Percentiles rank a stretch among this genome's conserved stretches.
Evolutionary conservation across 306 rosid species (phyloP).

Genomic region (Morella rubra): DNA sequence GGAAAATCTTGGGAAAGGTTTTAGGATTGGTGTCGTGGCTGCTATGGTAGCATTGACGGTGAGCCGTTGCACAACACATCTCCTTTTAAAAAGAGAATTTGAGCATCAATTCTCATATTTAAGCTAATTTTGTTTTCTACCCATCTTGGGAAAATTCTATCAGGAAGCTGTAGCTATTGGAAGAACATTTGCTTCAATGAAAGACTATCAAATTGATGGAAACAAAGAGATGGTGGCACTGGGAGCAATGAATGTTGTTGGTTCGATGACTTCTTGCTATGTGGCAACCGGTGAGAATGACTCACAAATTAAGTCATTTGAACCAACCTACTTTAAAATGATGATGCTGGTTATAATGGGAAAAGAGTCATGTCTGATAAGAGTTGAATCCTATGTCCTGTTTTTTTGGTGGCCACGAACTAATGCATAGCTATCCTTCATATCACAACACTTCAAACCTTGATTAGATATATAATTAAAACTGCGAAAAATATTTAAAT

Average conservation of each 20-base stretch:
- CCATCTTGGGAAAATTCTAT: slow-evolving; percentile 14
- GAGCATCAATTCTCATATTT: slow-evolving; percentile 19
- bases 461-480: not conserved
- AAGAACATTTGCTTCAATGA: slow-evolving; percentile 95
- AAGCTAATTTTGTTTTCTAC: not conserved
- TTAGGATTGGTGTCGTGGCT: slow-evolving; percentile 76
- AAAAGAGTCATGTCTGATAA: slow-evolving; percentile 5
- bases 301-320: not conserved
- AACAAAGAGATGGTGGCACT: slow-evolving; percentile 97
- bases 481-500: not conserved
- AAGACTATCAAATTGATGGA: slow-evolving; percentile 92
- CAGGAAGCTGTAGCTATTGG: slow-evolving; percentile 97
- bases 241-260: slow-evolving; percentile 88
- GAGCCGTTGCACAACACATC: slow-evolving; percentile 36
- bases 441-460: not conserved
- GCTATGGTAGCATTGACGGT: slow-evolving; percentile 91
- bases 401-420: not conserved
- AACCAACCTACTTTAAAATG: not conserved
- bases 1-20: slow-evolving; percentile 63
- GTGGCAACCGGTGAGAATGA: slow-evolving; percentile 89
- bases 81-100: slow-evolving; percentile 24
- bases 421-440: not conserved
- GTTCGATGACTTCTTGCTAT: slow-evolving; percentile 95
- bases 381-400: not conserved
- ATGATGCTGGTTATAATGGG: not conserved